Percentiles rank a stretch among this genome's conserved stretches.
Conservation (phyloP, 495 filamentous ascomycete species). For the Evansstolkia leycettana region DNA sequence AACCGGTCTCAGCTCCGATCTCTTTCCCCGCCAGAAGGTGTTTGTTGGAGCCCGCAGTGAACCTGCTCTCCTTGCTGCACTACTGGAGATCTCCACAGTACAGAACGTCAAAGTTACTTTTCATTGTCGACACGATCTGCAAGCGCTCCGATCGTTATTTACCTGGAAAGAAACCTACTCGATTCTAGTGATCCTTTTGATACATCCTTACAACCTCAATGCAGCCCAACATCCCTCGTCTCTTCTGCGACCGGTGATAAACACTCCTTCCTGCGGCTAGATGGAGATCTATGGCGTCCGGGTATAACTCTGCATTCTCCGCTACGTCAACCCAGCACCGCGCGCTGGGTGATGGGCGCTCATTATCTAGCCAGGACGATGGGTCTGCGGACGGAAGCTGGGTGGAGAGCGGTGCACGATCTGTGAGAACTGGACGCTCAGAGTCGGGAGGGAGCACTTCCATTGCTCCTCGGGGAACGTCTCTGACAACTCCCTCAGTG, state of each 20-base stretch:
- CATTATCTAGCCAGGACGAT: slow-evolving; percentile 43
- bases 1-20: no score
- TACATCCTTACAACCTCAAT: slow-evolving; percentile 17
- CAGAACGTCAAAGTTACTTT: no score
- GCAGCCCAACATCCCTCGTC: slow-evolving; percentile 15
- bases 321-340: slow-evolving; percentile 61
- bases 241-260: slow-evolving; percentile 28
- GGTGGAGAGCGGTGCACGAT: slow-evolving; percentile 29
- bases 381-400: slow-evolving; percentile 33
- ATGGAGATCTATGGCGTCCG: slow-evolving; percentile 40
- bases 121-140: no score
- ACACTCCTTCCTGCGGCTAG: slow-evolving; percentile 22
- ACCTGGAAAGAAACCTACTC: no score
- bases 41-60: no score
- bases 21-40: no score
- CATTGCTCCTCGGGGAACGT: slow-evolving; percentile 29
- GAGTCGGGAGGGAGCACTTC: slow-evolving; percentile 49
- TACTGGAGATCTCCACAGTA: no score
- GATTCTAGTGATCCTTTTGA: no score
- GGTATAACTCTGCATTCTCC: slow-evolving; percentile 39
- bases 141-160: no score
- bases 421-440: slow-evolving; percentile 35
- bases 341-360: slow-evolving; percentile 42
- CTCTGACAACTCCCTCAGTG: slow-evolving; percentile 50
- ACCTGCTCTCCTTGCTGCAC: no score